A percentile compares a stretch with the other conserved stretches of the same genome.
Evolutionary conservation across 2,329 filamentous ascomycete genomes (phyloP).

Genomic region (Zymoseptoria brevis): DNA sequence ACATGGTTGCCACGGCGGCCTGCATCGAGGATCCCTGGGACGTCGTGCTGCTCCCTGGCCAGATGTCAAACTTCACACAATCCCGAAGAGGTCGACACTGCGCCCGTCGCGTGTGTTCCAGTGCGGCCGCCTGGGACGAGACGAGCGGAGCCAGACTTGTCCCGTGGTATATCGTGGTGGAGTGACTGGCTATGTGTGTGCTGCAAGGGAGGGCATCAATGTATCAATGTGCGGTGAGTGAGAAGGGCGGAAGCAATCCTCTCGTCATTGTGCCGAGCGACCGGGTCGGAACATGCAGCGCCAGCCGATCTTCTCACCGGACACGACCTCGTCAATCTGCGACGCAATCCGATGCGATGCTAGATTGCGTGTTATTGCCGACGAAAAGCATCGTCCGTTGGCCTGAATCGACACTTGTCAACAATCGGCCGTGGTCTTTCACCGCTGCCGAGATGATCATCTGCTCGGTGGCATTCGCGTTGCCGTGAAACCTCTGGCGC

Average conservation of each 20-base stretch:
- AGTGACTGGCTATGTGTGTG: not conserved
- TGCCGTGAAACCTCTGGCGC: not conserved
- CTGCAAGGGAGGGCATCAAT: not conserved
- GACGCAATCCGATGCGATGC: not conserved
- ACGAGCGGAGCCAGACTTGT: not conserved
- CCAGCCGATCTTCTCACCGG: not conserved
- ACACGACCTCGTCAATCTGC: not conserved
- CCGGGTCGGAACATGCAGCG: not conserved
- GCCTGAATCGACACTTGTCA: not conserved
- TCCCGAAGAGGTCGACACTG: conserved; percentile 4
- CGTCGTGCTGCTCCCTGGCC: conserved; percentile 4
- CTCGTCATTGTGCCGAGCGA: not conserved
- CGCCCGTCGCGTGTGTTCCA: not conserved
- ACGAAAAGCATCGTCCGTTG: not conserved
- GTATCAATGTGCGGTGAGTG: not conserved
- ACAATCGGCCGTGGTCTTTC: not conserved
- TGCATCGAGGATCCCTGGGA: not conserved
- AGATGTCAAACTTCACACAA: conserved; percentile 11
- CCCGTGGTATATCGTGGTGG: too few relatives aligned
- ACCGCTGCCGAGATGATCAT: not conserved
- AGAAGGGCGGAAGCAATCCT: not conserved
- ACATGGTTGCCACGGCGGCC: conserved; percentile 1
- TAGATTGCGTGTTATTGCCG: not conserved
- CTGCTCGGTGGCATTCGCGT: not conserved
- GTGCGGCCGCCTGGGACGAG: not conserved